Evolutionary conservation across 352 stramenopile species (phyloP).

Genomic region (Bremia lactucae): DNA sequence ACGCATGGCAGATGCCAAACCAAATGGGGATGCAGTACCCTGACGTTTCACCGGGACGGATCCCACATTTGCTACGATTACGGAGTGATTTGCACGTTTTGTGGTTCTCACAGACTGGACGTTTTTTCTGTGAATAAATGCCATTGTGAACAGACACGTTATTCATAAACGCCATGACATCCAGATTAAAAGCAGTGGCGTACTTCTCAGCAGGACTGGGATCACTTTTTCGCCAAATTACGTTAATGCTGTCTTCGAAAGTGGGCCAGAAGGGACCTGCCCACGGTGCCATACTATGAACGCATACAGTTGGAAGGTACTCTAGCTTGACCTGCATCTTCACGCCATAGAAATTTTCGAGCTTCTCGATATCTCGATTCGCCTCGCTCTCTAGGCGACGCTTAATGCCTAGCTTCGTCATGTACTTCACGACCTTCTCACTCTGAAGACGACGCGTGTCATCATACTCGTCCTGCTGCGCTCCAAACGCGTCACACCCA

Average conservation of each 20-base stretch:
- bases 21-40: slow-evolving; percentile 38
- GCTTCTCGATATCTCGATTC: slow-evolving; percentile 16
- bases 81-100: slow-evolving; percentile 13
- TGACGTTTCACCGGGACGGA: slow-evolving; percentile 16
- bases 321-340: slow-evolving; percentile 17
- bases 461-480: too few species aligned
- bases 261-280: slow-evolving; percentile 35
- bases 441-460: too few species aligned
- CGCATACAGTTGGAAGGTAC: slow-evolving; percentile 6
- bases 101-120: slow-evolving; percentile 18
- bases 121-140: slow-evolving; percentile 16
- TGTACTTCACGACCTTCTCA: too few species aligned
- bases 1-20: slow-evolving; percentile 42
- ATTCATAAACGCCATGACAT: slow-evolving; percentile 27
- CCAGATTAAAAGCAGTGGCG: slow-evolving; percentile 26
- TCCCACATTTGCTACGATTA: slow-evolving; percentile 20
- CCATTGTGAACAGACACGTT: slow-evolving; percentile 23
- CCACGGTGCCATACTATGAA: slow-evolving; percentile 15
- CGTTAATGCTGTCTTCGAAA: slow-evolving; percentile 58
- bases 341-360: slow-evolving; percentile 12
- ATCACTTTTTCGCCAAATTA: slow-evolving; percentile 20
- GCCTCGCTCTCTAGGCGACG: slow-evolving; percentile 10
- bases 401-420: too few species aligned
- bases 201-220: slow-evolving; percentile 35
- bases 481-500: too few species aligned